Conservation (phyloP, 2,329 filamentous ascomycete genomes). For the Xylariaceae sp. region DNA sequence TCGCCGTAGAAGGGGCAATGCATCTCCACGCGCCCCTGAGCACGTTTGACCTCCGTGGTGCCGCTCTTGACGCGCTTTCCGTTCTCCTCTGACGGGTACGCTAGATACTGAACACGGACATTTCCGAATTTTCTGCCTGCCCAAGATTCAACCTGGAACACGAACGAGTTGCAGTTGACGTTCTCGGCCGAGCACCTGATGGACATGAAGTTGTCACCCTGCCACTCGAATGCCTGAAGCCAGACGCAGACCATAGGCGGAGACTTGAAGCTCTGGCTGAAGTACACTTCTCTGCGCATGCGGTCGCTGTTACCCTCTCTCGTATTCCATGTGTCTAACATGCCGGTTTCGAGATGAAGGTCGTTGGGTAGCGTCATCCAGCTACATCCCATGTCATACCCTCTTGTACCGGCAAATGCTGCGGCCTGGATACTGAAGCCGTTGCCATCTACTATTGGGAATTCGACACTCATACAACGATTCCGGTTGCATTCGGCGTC, state of each 20-base stretch:
- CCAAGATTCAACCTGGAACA: background rate
- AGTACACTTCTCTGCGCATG: background rate
- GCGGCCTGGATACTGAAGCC: background rate
- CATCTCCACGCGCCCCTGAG: background rate
- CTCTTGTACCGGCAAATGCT: background rate
- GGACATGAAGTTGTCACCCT: background rate
- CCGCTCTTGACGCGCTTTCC: slow-evolving; percentile 2
- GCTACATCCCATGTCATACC: background rate
- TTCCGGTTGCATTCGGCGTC: background rate
- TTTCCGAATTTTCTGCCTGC: background rate
- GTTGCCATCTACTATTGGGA: background rate
- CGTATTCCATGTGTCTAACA: background rate
- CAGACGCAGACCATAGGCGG: background rate
- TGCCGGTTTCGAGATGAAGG: background rate
- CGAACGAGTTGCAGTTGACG: background rate
- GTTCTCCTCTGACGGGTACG: background rate
- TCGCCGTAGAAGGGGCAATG: background rate
- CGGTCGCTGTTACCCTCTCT: background rate
- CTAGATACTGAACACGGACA: background rate
- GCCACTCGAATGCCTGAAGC: background rate
- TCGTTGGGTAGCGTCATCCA: background rate
- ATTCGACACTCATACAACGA: background rate
- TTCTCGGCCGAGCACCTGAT: background rate
- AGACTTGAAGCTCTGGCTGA: background rate
- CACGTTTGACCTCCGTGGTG: background rate